Evolutionary conservation across 257 asterid genomes (phyloP), one percentile per base, ranked within the genome.

Genomic region (Henckelia pumila): DNA sequence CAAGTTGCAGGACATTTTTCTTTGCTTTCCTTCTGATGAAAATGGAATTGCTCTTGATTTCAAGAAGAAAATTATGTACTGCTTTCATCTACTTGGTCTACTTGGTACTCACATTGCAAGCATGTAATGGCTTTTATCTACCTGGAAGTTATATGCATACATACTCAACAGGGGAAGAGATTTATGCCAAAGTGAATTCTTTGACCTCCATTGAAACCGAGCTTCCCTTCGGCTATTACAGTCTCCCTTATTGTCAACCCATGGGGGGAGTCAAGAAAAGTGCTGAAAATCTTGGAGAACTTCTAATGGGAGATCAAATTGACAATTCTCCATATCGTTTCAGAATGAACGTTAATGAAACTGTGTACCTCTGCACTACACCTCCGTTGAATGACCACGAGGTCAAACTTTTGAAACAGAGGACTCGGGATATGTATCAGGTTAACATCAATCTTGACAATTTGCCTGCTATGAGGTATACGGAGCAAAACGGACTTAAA

Each of bases 191-290:
- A 73, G 96, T 88, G 76, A 88, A 88, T 75, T 88, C 96, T 10
- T 78, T 88, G 86, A 88, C 96, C 66, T 88, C 94, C 62, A 88
- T 88, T 73, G 91, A 88, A 71, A 84, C 96, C 29, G 93, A 88
- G 77, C 89, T 88, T 56, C 96, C 93, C 61, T 88, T 80, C 77
- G 73, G 84, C 81, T 88, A 88, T 69, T 88, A 88, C 66, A 88
- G 91, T 76, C 89, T 88, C 59, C 94, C 91, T 26, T 88, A 84
- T 72, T 86, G 96, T 80, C 28, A 47, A 73, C 93, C 94, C 63
- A 66, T 3, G 55, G 85, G 78, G 40, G 96, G 88, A 69, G 64
- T 88, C 7, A 88, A 86, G 82, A 88, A 84, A 74, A 88, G 93
- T 76, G 96, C 94, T 35, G 93, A 88, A 78, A 88, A 86, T 81